Conservation (phyloP, 257 asterid genomes). For the Solanum pimpinellifolium region DNA sequence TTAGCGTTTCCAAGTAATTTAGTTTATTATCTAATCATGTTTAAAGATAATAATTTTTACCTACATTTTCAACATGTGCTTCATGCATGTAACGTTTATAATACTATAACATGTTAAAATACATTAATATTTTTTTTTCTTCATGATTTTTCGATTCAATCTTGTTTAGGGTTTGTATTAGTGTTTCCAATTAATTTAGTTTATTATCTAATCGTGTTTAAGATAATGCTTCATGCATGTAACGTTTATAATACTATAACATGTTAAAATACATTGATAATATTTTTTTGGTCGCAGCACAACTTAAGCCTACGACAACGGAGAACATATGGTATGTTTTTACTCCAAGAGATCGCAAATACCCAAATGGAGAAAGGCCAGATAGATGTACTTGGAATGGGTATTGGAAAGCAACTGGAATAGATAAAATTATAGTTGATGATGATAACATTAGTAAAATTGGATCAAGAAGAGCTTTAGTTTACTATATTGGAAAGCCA, state of each 20-base stretch:
- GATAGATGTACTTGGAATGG: slow-evolving; percentile 12
- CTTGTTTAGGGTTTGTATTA: no score
- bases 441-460: background rate
- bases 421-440: background rate
- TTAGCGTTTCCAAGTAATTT: no score
- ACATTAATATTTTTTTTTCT: no score
- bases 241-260: background rate
- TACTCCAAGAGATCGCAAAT: slow-evolving; percentile 19
- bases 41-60: no score
- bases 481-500: slow-evolving; percentile 2
- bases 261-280: background rate
- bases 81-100: no score
- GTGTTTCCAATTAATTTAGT: no score
- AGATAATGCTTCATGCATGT: no score
- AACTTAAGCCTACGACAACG: background rate
- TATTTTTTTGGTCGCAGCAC: background rate
- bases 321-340: slow-evolving; percentile 18
- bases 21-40: no score
- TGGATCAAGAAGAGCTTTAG: slow-evolving; percentile 11
- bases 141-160: no score
- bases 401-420: slow-evolving; percentile 26
- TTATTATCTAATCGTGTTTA: no score
- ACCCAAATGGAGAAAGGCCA: slow-evolving; percentile 5
- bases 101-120: no score
- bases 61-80: no score